Conservation (phyloP, 192 early-diverging fungal genomes). For the Coemansia sp. region DNA sequence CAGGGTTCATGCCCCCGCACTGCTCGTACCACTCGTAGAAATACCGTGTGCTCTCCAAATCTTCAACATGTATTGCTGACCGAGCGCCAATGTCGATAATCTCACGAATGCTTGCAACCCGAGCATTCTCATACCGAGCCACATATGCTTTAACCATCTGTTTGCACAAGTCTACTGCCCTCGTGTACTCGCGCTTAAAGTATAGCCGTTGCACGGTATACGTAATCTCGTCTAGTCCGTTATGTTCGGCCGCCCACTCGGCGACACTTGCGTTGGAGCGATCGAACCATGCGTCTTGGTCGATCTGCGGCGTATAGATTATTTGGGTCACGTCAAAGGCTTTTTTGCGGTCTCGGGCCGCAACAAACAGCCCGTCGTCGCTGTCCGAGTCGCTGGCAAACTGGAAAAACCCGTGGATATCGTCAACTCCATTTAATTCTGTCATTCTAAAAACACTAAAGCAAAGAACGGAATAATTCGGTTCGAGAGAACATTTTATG, state of each 20-base stretch:
- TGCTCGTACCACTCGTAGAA: conserved; percentile 37
- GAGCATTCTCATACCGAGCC: background rate
- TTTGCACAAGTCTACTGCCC: conserved; percentile 17
- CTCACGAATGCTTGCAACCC: conserved; percentile 25
- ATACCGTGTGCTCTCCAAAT: conserved; percentile 8
- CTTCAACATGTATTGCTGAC: conserved; percentile 21
- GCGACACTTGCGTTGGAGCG: background rate
- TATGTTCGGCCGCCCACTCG: conserved; percentile 25
- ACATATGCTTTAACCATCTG: conserved; percentile 16
- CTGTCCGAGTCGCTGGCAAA: conserved; percentile 44
- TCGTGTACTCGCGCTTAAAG: conserved; percentile 17
- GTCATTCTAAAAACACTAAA: conserved; percentile 9
- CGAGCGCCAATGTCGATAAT: conserved; percentile 39
- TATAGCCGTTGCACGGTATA: conserved; percentile 42
- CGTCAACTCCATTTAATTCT: conserved; percentile 14
- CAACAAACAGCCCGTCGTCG: conserved; percentile 37
- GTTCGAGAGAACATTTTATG: background rate
- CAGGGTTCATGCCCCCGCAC: conserved; percentile 45
- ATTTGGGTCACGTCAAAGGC: conserved; percentile 34
- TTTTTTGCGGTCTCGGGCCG: conserved; percentile 19
- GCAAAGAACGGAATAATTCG: background rate
- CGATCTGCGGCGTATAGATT: conserved; percentile 35
- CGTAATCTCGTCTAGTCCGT: conserved; percentile 33
- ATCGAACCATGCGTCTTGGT: conserved; percentile 49
- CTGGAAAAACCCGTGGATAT: conserved; percentile 53